These are phyloP conservation scores for Tetrahymena malaccensis DNA, from an alignment of 73 alveolate genomes.

Conservation along the genomic window DNA sequence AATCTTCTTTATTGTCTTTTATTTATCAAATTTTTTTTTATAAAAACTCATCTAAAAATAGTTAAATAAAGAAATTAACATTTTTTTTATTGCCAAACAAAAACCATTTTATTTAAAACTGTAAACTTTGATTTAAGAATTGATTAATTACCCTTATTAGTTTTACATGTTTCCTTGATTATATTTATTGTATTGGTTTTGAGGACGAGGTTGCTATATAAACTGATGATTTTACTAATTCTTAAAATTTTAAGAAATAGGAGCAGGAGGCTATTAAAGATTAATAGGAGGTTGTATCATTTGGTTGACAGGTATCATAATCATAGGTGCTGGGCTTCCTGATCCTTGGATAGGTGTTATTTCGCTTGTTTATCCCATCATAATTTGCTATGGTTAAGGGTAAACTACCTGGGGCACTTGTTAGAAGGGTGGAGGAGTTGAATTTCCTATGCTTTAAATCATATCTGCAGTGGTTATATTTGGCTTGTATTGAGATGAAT, in stretches of 20 bases:
- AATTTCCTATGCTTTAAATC: background rate
- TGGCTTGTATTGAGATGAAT: background rate
- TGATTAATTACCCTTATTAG: background rate
- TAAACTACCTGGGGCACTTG: background rate
- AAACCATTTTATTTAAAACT: background rate
- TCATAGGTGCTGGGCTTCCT: background rate
- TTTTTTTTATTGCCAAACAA: background rate
- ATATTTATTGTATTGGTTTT: background rate
- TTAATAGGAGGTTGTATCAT: background rate
- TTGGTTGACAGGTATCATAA: background rate
- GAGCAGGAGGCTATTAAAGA: background rate
- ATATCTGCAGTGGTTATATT: background rate
- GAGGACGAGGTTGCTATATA: background rate
- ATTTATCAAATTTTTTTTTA: background rate
- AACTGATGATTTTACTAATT: background rate
- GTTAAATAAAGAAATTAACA: background rate
- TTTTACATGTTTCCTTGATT: background rate
- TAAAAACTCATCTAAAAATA: background rate
- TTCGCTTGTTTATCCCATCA: background rate
- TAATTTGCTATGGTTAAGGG: background rate
- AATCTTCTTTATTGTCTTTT: background rate
- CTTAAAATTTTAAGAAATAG: background rate
- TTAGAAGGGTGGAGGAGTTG: background rate
- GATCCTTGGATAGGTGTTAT: background rate
- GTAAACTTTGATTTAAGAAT: background rate